Percentiles rank a stretch among this genome's conserved stretches.
These are phyloP conservation scores for Pythium biforme DNA, from an alignment of 352 stramenopile genomes.

Conservation along the genomic window DNA sequence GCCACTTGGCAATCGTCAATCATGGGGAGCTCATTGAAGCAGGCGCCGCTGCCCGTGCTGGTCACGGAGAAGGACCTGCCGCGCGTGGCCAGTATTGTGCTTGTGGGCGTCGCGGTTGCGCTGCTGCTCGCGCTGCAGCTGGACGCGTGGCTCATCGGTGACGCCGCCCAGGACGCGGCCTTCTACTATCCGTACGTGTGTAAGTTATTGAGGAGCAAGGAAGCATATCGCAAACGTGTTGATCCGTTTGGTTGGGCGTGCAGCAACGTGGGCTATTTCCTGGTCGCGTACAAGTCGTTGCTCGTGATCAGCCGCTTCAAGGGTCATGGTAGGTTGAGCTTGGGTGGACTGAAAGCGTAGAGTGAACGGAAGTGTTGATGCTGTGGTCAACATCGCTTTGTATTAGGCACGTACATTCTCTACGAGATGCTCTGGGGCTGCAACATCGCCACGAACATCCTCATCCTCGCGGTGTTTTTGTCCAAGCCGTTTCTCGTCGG, in stretches of 20 bases:
- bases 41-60: constrained; percentile 47
- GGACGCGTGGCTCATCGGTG: constrained; percentile 43
- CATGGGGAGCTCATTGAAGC: constrained; percentile 13
- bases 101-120: constrained; percentile 33
- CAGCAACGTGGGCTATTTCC: constrained; percentile 52
- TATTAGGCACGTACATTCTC: constrained; percentile 63
- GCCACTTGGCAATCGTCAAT: too few species aligned
- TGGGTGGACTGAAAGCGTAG: neutral
- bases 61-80: constrained; percentile 57
- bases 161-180: constrained; percentile 32
- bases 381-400: neutral
- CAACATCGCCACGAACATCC: constrained; percentile 72
- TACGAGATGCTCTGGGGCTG: constrained; percentile 83
- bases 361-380: neutral
- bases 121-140: constrained; percentile 49
- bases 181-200: constrained; percentile 58
- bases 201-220: neutral
- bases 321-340: constrained; percentile 48
- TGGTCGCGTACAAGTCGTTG: constrained; percentile 48
- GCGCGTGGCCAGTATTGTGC: constrained; percentile 35
- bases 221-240: neutral
- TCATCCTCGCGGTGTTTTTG: constrained; percentile 63
- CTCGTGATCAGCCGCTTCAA: constrained; percentile 55
- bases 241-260: neutral
- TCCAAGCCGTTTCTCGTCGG: constrained; percentile 84